Base-by-base conservation (phyloP, 352 stramenopile genomes). In the Phytophthora macrochlamydospora region DNA sequence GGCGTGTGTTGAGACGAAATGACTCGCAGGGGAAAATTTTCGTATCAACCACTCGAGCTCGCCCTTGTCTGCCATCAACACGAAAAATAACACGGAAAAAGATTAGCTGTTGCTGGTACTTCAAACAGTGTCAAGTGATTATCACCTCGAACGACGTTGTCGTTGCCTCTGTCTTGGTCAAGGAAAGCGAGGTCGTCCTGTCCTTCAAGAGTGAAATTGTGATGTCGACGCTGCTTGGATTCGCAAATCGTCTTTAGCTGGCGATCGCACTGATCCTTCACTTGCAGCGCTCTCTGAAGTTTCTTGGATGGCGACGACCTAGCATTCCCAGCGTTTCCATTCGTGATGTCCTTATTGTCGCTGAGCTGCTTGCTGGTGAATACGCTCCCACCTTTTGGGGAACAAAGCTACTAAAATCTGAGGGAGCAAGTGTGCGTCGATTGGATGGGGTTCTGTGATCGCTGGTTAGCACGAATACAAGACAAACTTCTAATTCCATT, bases 1-100 rank as follows among this genome's bases (percentile, higher is more conserved):
- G 1, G 45, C 31, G 61, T 90, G 78, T 28, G 82, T 87, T 29
- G 73, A 78, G 7, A 71, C 78, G 12, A 72, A 72, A 46, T 86
- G 87, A 33, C 81, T 86, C 56, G 75, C 74, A 4, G 84, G 84
- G 0, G 84, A 87, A 3, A 93, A 72, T 50, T 87, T 89, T 13
- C 84, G 65, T 55, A 93, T 66, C 29, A 91, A 62, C 1, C 81
- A 65, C 56, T 92, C 77, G n/a, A 89, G 72, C 4, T 76, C 71
- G 14, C 61, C 62, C 18, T 83, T 88, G 43, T 92, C 83, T 92
- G 38, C 14, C 24, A 44, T 49, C 37, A 7, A 46, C 43, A 13
- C 24, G 7, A 12, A 56, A 52, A 0, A n/a, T 69, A 33, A 65
- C 33, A 2, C 14, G 11, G 1, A 42, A 57, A 44, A 6, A 14